Conservation (phyloP, 495 filamentous ascomycete species). For the Neurospora pannonica region DNA sequence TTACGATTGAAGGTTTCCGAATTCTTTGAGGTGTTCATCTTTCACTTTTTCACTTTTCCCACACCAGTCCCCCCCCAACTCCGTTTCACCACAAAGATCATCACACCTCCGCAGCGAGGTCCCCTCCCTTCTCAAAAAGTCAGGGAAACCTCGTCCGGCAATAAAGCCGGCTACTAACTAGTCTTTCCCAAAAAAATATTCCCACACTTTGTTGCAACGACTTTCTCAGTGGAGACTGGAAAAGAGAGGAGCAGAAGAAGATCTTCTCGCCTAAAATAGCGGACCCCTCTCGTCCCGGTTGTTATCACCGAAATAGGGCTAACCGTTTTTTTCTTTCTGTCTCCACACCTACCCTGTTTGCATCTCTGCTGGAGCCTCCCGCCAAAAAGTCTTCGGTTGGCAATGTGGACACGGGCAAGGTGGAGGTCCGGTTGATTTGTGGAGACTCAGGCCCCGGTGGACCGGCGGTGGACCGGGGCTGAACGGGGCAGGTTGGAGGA, state of each 20-base stretch:
- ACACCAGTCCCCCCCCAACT: no score
- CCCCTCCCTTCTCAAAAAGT: not conserved
- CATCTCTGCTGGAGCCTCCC: not conserved
- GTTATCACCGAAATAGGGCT: not conserved
- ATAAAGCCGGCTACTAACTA: not conserved
- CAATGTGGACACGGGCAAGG: not conserved
- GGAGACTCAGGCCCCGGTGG: not conserved
- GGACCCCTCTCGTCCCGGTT: not conserved
- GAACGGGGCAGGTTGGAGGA: not conserved
- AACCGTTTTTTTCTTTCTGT: not conserved
- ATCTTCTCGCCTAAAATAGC: not conserved
- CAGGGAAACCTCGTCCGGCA: not conserved
- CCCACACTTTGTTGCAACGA: no score
- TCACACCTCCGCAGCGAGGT: not conserved
- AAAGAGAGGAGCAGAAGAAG: not conserved
- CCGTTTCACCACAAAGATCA: not conserved
- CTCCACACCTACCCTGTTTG: not conserved
- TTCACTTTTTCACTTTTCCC: not conserved
- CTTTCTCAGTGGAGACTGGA: no score
- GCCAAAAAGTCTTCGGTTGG: not conserved
- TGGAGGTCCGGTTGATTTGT: not conserved
- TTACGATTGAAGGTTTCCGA: not conserved
- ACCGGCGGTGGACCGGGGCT: not conserved
- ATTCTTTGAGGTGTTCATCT: not conserved
- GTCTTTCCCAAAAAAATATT: no score